A percentile compares a stretch with the other conserved stretches of the same genome.
phyloP scores from a whole-genome alignment of 140 eudicot genomes.

The Stevia rebaudiana region DNA sequence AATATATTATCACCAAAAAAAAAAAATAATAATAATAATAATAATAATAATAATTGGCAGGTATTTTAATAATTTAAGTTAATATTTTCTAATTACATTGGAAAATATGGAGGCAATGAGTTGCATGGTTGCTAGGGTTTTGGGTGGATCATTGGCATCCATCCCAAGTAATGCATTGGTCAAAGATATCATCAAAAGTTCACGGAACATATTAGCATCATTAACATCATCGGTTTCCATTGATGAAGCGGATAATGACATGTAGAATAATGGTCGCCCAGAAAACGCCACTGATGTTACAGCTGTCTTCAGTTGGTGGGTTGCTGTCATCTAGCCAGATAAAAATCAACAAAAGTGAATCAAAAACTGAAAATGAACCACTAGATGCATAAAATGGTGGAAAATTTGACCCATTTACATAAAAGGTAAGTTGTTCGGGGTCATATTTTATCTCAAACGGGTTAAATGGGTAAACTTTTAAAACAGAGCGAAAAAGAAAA shows the following conservation, averaged over 20 bases:
- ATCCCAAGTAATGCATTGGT: slow-evolving; percentile 96
- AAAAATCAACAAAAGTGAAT: slow-evolving; percentile 20
- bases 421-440: neutral
- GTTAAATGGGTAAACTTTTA: neutral
- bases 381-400: slow-evolving; percentile 3
- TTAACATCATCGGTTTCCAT: slow-evolving; percentile 39
- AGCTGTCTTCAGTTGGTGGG: slow-evolving; percentile 97
- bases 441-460: neutral
- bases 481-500: neutral
- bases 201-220: slow-evolving; percentile 48
- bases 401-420: neutral
- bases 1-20: neutral
- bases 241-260: slow-evolving; percentile 44
- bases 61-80: neutral
- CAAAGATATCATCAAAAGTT: slow-evolving; percentile 73
- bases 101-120: slow-evolving; percentile 93
- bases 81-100: slow-evolving; percentile 44
- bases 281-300: slow-evolving; percentile 87
- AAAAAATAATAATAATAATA: too few species aligned
- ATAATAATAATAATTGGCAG: too few species aligned
- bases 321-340: slow-evolving; percentile 81
- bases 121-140: slow-evolving; percentile 98
- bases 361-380: slow-evolving; percentile 2
- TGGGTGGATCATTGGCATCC: slow-evolving; percentile 99
- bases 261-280: slow-evolving; percentile 70